Percentiles rank a stretch among this genome's conserved stretches.
These are phyloP conservation scores for Alternaria consortialis DNA, from an alignment of 2,329 filamentous ascomycete genomes.

Conservation along the genomic window DNA sequence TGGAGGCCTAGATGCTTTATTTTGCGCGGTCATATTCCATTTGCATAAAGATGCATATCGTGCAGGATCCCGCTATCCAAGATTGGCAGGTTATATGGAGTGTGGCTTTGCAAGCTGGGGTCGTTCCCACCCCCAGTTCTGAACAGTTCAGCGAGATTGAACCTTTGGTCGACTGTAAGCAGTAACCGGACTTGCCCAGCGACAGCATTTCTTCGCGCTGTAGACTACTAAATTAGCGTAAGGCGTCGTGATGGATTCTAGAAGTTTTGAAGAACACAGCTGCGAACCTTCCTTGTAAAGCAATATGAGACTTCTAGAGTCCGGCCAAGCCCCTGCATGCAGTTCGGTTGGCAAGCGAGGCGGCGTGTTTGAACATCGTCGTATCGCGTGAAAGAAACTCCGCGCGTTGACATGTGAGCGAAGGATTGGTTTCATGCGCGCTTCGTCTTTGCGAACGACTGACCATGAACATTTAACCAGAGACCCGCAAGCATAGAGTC, in stretches of 20 bases:
- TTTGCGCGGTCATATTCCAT: neutral
- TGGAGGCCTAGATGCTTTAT: neutral
- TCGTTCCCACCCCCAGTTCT: neutral
- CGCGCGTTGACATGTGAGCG: conserved; percentile 1
- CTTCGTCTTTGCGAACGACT: conserved; percentile 11
- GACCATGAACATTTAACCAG: conserved; percentile 19
- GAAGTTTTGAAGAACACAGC: neutral
- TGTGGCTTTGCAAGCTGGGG: neutral
- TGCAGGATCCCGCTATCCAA: conserved; percentile 6
- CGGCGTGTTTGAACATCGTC: conserved; percentile 4
- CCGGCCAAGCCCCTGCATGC: conserved; percentile 15
- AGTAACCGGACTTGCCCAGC: neutral
- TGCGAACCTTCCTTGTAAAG: neutral
- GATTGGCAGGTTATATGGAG: conserved; percentile 5
- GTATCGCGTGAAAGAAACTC: conserved; percentile 6
- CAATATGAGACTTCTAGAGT: conserved; percentile 5
- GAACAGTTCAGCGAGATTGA: neutral
- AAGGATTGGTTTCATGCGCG: conserved; percentile 8
- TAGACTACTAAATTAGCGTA: neutral
- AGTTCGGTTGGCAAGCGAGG: conserved; percentile 38
- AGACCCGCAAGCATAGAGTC: conserved; percentile 24
- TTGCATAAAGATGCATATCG: conserved; percentile 8
- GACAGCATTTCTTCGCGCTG: neutral
- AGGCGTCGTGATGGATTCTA: neutral
- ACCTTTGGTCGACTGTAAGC: neutral